Conservation (phyloP, 2,329 filamentous ascomycete genomes). For the Septoria petroselini region DNA sequence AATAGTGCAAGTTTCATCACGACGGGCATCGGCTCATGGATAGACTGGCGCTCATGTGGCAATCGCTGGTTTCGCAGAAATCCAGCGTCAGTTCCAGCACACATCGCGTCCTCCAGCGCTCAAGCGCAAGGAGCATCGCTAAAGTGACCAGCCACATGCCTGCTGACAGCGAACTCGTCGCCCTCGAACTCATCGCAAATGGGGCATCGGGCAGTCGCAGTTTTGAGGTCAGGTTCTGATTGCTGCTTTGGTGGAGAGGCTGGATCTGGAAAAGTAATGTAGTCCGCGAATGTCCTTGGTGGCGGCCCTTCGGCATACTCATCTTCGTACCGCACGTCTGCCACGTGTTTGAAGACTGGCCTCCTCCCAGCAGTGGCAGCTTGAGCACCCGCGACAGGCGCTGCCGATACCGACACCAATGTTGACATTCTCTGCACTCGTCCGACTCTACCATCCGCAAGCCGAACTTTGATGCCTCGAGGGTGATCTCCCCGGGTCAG, state of each 20-base stretch:
- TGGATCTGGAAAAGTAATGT: constrained; percentile 25
- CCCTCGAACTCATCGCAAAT: constrained; percentile 66
- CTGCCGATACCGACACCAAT: constrained; percentile 38
- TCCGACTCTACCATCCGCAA: constrained; percentile 68
- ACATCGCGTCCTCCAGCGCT: no score
- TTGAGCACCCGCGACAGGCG: neutral
- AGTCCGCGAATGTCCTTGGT: constrained; percentile 32
- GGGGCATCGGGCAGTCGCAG: constrained; percentile 52
- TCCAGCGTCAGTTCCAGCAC: no score
- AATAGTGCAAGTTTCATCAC: no score
- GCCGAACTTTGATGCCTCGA: constrained; percentile 65
- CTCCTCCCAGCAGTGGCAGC: neutral
- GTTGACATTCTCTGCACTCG: constrained; percentile 63
- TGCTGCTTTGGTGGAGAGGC: no score
- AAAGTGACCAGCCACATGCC: constrained; percentile 64
- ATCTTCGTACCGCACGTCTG: constrained; percentile 7
- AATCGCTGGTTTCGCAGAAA: no score
- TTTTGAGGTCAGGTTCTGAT: constrained; percentile 26
- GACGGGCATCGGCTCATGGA: no score
- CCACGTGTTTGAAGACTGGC: constrained; percentile 19
- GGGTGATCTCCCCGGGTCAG: constrained; percentile 73
- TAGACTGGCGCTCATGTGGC: no score
- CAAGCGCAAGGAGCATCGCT: constrained; percentile 6
- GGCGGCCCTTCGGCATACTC: constrained; percentile 23
- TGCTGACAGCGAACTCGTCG: constrained; percentile 64